Base-by-base conservation (phyloP, 495 filamentous ascomycete genomes). In the Apodospora peruviana region DNA sequence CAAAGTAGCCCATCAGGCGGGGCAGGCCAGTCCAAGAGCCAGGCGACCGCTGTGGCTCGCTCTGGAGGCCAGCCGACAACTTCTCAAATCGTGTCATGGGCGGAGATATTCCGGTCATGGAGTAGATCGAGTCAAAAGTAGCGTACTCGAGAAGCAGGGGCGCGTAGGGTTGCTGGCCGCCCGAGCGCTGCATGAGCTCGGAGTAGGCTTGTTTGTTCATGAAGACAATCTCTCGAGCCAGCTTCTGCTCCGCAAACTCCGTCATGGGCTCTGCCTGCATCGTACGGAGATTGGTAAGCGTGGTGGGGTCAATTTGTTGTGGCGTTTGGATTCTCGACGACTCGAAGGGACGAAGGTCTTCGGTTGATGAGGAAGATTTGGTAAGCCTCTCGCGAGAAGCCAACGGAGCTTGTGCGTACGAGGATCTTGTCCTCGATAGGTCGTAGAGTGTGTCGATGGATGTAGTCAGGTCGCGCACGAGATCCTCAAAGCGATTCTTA, bases 361-460 rank as follows among this genome's bases (percentile, higher is more conserved):
- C 75, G 1, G 65, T 60, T 2, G 62, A 50, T 10, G 61, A 52
- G 2, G 66, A 40, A 10, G 60, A 34, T 25, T 62, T 66, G 36
- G 47, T 56, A 2, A 57, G 47, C 23, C 59, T 55, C 7, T 48
- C 44, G 0, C 58, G 45, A 5, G 57, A 54, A 20, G 60, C 50
- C 5, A 51, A 55, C 5, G 65, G 63, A 5, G 62, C 45, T 16
- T 57, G 48, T 5, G 68, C 64, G 11, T 59, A 66, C 57, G 63
- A 77, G 10, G 68, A 84, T 21, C 87, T 74, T 7, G 88, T 86
- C 39, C 82, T 74, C 5, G 88, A 94, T 11, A 96, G 72, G 48
- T 94, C 88, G 64, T 91, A 95, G 10, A 96, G 77, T 0, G 85
- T 90, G 65, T 96, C 90, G 58, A 95, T 95, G 22, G 85, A 90